Evolutionary conservation across 2,329 filamentous ascomycete genomes (phyloP), one percentile per base, ranked within the genome.

Genomic region (Domatiomyces globalis): DNA sequence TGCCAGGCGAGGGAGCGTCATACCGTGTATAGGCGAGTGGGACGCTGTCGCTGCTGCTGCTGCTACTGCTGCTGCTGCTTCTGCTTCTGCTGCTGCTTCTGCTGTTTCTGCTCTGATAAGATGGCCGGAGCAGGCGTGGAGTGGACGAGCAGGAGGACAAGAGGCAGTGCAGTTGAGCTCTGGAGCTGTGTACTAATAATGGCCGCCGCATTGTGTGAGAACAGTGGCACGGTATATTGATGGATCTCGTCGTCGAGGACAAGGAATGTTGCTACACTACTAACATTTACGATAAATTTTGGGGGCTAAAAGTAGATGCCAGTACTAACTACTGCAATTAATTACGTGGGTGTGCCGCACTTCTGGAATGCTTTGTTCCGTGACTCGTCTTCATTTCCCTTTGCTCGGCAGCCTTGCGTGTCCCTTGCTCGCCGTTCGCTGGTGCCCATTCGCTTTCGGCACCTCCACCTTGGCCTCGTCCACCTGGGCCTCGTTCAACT

Each of bases 21-120:
- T 61, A 55, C 45, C 54, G 53, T 46, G 52, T 54, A 53, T 59
- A 59, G 15, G 59, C 59, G 8, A 61, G 58, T 7, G 10, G 33
- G 33, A 39, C 33, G 33, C 5, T 15, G 33, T 39, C 33, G 12
- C 15, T 15, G 33, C 33, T 39, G 33, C 12, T 12, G 33, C 10
- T 39, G 33, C 12, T 39, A 10, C 33, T 39, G 33, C 12, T 39
- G 33, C 2, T 33, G 29, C 8, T 12, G 29, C 2, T 12, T 3
- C 8, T 33, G 8, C 33, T 39, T 7, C 33, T 39, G 22, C 22
- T 25, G 33, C 33, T 39, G 33, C 33, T 39, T 7, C 8, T 33
- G 29, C 8, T 12, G 29, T 9, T 12, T 9, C 29, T 33, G 8
- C 33, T 39, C 22, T 10, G 10, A 5, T 15, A 39, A 15, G 33